Evolutionary conservation across 2,329 filamentous ascomycete genomes (phyloP).

Genomic region (Pezicula neosporulosa): DNA sequence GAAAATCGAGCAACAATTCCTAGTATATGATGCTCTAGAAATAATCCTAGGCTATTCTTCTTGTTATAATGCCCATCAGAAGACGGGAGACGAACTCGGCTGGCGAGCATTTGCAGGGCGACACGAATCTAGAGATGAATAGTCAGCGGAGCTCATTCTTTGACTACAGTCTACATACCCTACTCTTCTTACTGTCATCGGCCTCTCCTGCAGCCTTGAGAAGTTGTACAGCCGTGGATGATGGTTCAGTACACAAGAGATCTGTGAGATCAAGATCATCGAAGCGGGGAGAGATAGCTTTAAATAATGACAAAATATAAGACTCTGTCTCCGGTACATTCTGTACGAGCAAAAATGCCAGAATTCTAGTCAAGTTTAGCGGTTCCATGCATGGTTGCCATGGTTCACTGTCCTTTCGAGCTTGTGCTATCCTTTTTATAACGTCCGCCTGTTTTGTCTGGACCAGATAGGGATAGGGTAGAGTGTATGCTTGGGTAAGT

Average conservation of each 20-base stretch:
- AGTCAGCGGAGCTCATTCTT: constrained; percentile 3
- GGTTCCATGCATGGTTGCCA: constrained; percentile 52
- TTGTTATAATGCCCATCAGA: constrained; percentile 31
- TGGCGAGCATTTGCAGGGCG: constrained; percentile 38
- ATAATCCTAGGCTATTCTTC: constrained; percentile 63
- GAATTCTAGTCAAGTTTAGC: constrained; percentile 52
- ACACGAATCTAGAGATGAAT: constrained; percentile 23
- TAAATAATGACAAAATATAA: constrained; percentile 65
- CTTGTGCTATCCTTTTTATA: constrained; percentile 76
- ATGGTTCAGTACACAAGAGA: constrained; percentile 71
- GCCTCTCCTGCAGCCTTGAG: constrained; percentile 75
- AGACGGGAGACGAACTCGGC: constrained; percentile 10
- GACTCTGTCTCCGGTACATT: constrained; percentile 55
- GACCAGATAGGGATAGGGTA: constrained; percentile 85
- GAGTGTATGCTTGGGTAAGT: constrained; percentile 73
- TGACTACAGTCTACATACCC: constrained; percentile 43
- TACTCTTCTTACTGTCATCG: constrained; percentile 49
- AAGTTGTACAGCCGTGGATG: constrained; percentile 74
- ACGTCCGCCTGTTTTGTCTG: constrained; percentile 73
- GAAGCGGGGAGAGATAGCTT: constrained; percentile 68
- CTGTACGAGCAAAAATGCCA: constrained; percentile 58
- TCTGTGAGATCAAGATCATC: constrained; percentile 61
- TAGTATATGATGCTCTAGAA: constrained; percentile 79
- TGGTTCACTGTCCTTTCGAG: constrained; percentile 65
- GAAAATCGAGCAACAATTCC: constrained; percentile 84